A percentile compares a stretch with the other conserved stretches of the same genome.
These are phyloP conservation scores for Cucurbita maxima DNA, from an alignment of 306 rosid species.

Conservation along the genomic window DNA sequence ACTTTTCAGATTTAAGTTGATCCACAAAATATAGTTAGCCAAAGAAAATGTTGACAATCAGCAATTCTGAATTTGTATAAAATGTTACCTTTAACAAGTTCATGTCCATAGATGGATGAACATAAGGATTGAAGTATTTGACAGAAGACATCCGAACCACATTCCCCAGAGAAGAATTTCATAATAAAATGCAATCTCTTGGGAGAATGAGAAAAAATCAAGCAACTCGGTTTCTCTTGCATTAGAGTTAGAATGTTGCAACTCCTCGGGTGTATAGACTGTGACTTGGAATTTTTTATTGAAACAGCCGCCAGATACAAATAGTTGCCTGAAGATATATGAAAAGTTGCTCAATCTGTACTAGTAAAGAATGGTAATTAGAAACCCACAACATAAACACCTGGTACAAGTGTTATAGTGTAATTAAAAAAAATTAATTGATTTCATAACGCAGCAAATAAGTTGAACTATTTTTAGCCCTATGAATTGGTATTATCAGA, in stretches of 20 bases:
- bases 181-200: slow-evolving; percentile 80
- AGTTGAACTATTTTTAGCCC: not conserved
- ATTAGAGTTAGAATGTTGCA: slow-evolving; percentile 41
- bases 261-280: slow-evolving; percentile 35
- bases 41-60: not conserved
- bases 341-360: not conserved
- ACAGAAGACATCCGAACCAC: slow-evolving; percentile 67
- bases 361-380: not conserved
- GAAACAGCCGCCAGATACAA: slow-evolving; percentile 85
- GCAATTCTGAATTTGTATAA: not conserved
- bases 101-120: slow-evolving; percentile 96
- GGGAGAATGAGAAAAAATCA: slow-evolving; percentile 71
- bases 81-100: slow-evolving; percentile 77
- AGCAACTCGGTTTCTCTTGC: slow-evolving; percentile 50
- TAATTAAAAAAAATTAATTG: not conserved
- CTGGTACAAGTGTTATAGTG: not conserved
- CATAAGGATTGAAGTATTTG: slow-evolving; percentile 86
- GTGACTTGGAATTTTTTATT: slow-evolving; percentile 68
- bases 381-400: slow-evolving; percentile 1
- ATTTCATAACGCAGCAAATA: not conserved
- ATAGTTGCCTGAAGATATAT: slow-evolving; percentile 57
- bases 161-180: slow-evolving; percentile 52
- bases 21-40: not conserved
- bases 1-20: slow-evolving; percentile 30
- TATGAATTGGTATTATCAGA: not conserved